These are phyloP conservation scores for Aureobasidium sp. DNA, from an alignment of 2,329 filamentous ascomycete species.

Conservation along the genomic window DNA sequence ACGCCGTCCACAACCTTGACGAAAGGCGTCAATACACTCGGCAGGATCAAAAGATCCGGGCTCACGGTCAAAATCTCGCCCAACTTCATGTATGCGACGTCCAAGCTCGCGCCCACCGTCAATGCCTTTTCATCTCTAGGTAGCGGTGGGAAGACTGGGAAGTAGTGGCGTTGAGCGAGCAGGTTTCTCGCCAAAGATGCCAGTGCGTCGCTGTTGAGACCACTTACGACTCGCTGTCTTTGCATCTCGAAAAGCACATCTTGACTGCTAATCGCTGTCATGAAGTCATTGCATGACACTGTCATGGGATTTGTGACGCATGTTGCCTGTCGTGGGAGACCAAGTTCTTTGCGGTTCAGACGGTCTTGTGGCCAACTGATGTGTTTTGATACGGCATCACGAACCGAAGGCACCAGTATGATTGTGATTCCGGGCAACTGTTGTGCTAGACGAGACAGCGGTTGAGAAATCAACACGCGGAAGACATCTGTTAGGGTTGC, in stretches of 20 bases:
- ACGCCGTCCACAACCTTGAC: conserved; percentile 89
- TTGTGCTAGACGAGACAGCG: conserved; percentile 62
- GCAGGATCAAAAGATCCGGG: conserved; percentile 77
- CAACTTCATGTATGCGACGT: conserved; percentile 76
- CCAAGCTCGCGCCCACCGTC: conserved; percentile 69
- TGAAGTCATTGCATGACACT: conserved; percentile 77
- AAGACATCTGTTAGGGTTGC: conserved; percentile 79
- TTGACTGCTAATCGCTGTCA: conserved; percentile 74
- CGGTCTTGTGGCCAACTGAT: conserved; percentile 79
- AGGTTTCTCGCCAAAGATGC: conserved; percentile 68
- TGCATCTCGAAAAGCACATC: conserved; percentile 73
- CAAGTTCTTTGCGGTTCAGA: conserved; percentile 63
- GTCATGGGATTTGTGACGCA: conserved; percentile 89
- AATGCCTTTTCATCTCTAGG: conserved; percentile 46
- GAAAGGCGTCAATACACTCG: conserved; percentile 77
- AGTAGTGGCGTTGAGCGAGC: conserved; percentile 85
- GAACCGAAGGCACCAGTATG: conserved; percentile 73
- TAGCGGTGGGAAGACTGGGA: conserved; percentile 77
- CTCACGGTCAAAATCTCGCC: conserved; percentile 83
- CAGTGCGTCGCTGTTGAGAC: conserved; percentile 61
- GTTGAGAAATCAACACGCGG: conserved; percentile 67
- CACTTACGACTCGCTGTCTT: conserved; percentile 44
- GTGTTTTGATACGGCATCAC: conserved; percentile 74
- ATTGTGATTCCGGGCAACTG: conserved; percentile 74
- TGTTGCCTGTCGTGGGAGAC: conserved; percentile 66